Evolutionary conservation across 768 basidiomycete species (phyloP).

Genomic region (Panellus pusillus): DNA sequence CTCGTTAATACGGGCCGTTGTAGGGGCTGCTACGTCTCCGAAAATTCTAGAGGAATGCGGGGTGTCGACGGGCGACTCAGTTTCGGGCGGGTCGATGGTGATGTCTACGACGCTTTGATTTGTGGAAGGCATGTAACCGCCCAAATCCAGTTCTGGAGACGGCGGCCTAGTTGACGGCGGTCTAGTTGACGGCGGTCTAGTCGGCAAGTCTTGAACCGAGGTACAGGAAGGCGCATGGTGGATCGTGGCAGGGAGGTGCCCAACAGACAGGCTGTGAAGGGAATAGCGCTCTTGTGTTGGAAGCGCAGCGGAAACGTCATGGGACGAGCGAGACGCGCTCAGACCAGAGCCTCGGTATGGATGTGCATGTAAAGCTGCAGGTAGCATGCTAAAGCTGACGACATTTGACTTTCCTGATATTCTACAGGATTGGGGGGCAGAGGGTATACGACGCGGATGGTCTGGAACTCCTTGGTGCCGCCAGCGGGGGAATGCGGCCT

Average conservation of each 20-base stretch:
- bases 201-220: neutral
- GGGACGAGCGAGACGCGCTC: slow-evolving; percentile 27
- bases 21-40: slow-evolving; percentile 1
- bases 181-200: neutral
- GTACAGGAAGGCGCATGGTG: too few relatives aligned
- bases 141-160: neutral
- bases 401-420: neutral
- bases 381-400: slow-evolving; percentile 1
- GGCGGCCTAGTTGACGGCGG: too few relatives aligned
- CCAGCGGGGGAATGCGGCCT: neutral
- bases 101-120: slow-evolving; percentile 1
- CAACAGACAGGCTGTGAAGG: slow-evolving; percentile 3
- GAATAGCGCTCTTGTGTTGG: too few relatives aligned
- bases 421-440: neutral
- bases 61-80: too few relatives aligned
- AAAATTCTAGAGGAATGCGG: too few relatives aligned
- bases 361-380: slow-evolving; percentile 19
- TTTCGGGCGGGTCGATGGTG: neutral
- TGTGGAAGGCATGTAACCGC: slow-evolving; percentile 6
- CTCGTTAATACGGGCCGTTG: neutral
- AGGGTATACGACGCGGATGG: too few relatives aligned
- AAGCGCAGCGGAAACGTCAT: slow-evolving; percentile 15
- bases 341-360: slow-evolving; percentile 22
- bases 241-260: neutral
- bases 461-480: neutral